phyloP scores from a whole-genome alignment of 768 basidiomycete species.

The Xerocomellus intermedius region DNA sequence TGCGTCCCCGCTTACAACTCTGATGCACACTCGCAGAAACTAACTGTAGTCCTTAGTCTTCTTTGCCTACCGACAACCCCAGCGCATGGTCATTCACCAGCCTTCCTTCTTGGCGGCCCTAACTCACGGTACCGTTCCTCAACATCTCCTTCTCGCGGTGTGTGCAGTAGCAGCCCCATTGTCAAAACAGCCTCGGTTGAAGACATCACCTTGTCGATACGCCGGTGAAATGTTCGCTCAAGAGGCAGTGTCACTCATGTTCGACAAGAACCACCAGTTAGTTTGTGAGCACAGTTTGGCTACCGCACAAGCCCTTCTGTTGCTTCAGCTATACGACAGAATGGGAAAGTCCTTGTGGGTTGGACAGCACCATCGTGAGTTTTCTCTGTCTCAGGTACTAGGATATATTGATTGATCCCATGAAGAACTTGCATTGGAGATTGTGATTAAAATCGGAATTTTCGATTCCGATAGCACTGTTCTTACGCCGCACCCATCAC shows the following conservation, averaged over 20 bases:
- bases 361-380: slow-evolving; percentile 33
- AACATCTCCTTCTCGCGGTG: slow-evolving; percentile 68
- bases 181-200: slow-evolving; percentile 63
- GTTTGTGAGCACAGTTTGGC: slow-evolving; percentile 62
- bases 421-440: slow-evolving; percentile 60
- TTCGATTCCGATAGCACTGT: slow-evolving; percentile 61
- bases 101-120: slow-evolving; percentile 71
- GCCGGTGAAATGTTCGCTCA: slow-evolving; percentile 55
- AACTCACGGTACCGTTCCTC: slow-evolving; percentile 63
- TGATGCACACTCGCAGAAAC: not conserved
- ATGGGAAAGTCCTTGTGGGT: slow-evolving; percentile 38
- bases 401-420: slow-evolving; percentile 13
- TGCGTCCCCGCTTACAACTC: slow-evolving; percentile 34
- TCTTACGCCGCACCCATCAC: slow-evolving; percentile 55
- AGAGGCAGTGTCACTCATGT: slow-evolving; percentile 67
- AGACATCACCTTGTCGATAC: slow-evolving; percentile 51
- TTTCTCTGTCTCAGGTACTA: not conserved
- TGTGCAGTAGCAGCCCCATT: slow-evolving; percentile 78
- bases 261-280: slow-evolving; percentile 61
- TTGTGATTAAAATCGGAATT: slow-evolving; percentile 66
- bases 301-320: slow-evolving; percentile 72
- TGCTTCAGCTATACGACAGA: slow-evolving; percentile 68
- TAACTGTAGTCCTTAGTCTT: slow-evolving; percentile 51
- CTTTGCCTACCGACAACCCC: slow-evolving; percentile 79
- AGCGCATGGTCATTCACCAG: slow-evolving; percentile 74